Base-by-base conservation (phyloP, 495 filamentous ascomycete genomes). In the Daldinia loculata region DNA sequence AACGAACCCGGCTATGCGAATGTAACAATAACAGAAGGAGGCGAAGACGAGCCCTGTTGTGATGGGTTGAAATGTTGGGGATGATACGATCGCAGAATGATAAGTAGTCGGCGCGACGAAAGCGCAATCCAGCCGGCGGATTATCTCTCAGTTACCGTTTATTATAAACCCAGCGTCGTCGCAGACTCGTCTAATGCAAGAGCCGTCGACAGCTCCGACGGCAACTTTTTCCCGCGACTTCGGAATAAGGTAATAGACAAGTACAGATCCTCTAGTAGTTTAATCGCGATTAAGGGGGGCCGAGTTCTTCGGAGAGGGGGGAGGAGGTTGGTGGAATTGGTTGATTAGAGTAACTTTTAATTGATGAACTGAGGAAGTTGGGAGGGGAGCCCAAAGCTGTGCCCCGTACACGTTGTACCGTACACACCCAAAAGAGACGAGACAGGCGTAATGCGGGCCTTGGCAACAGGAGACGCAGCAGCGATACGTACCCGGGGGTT, bases 81-180 rank as follows among this genome's bases (percentile, higher is more conserved):
- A 72, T 75, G 51, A 55, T 56, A 67, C 43, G 72, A 69, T 72
- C 64, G 65, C 32, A 66, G 48, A 39, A 61, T 68, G 61, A 66
- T 61, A 50, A 38, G 43, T 63, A 63, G 63, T 68, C 64, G 69
- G 70, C 70, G 70, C 70, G 63, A 72, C 60, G 56, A 69, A 73
- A 68, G 70, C 70, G 70, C 70, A 73, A 73, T 73, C 70, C 70
- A 73, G 34, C 66, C 70, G 70, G 70, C 66, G 70, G 70, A 73
- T 69, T 73, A 69, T 69, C 50, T 69, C 70, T 69, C 61, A 61
- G 64, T 24, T 55, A 24, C 8, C 34, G 24, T 41, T 27, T 19
- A 51, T 17, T 32, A 41, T 14, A 66, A 24, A 8, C 14, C 39
- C 50, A 66, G 62, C 48, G 36, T 41, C 38, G 48, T 63, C 68